Evolutionary conservation across 805 yeast species (phyloP).

Genomic region (Torulaspora franciscae): DNA sequence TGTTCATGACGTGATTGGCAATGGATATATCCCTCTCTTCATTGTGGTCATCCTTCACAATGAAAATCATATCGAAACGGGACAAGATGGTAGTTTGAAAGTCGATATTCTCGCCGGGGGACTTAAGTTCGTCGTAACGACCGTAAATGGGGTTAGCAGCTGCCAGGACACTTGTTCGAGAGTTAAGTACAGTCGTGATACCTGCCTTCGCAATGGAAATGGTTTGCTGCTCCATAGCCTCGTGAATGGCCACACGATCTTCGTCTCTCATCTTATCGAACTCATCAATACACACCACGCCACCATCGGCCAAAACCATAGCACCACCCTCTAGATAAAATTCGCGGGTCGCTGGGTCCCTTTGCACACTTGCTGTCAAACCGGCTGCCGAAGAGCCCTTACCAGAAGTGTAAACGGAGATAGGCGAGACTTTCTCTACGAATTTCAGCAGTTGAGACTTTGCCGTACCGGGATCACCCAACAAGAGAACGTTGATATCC

Average conservation of each 20-base stretch:
- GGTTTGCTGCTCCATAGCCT: slow-evolving; percentile 99
- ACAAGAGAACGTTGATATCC: slow-evolving; percentile 83
- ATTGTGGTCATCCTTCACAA: slow-evolving; percentile 93
- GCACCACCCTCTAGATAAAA: slow-evolving; percentile 99
- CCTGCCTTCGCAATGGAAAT: slow-evolving; percentile 99
- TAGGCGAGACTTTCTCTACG: slow-evolving; percentile 91
- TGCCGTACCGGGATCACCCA: slow-evolving; percentile 99
- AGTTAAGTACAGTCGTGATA: slow-evolving; percentile 91
- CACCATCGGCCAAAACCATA: slow-evolving; percentile 99
- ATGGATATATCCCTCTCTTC: slow-evolving; percentile 78
- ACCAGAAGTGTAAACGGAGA: slow-evolving; percentile 95
- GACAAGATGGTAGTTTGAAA: slow-evolving; percentile 96
- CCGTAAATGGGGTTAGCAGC: slow-evolving; percentile 98
- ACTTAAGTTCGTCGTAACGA: slow-evolving; percentile 89
- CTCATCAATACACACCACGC: slow-evolving; percentile 98
- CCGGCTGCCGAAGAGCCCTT: slow-evolving; percentile 99
- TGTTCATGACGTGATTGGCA: slow-evolving; percentile 91
- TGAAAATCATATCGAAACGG: slow-evolving; percentile 97
- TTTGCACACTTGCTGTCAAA: slow-evolving; percentile 94
- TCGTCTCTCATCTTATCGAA: slow-evolving; percentile 99
- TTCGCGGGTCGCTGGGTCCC: slow-evolving; percentile 83
- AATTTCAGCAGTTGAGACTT: slow-evolving; percentile 93
- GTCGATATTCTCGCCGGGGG: slow-evolving; percentile 97
- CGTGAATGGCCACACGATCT: slow-evolving; percentile 97
- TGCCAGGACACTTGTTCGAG: slow-evolving; percentile 93